A percentile compares a stretch with the other conserved stretches of the same genome.
Evolutionary conservation across 345 rosid genomes (phyloP).

Genomic region (Pugionium dolabratum): DNA sequence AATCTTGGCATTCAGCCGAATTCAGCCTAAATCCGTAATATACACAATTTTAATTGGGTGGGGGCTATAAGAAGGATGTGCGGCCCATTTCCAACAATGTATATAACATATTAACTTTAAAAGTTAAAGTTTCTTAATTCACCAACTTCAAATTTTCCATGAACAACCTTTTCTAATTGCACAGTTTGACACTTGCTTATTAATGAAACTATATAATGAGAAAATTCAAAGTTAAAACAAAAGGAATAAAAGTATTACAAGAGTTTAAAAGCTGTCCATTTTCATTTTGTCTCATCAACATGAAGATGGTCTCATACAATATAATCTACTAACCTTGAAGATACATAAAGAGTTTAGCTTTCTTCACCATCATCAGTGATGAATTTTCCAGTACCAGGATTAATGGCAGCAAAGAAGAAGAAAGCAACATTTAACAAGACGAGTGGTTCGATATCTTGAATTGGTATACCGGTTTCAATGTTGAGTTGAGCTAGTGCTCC

Average conservation of each 20-base stretch:
- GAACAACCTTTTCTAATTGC: no score
- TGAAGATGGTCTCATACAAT: constrained; percentile 27
- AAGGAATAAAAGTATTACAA: constrained; percentile 31
- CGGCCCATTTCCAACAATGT: no score
- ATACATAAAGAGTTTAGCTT: constrained; percentile 19
- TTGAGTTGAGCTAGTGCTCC: constrained; percentile 97
- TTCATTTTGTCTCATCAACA: constrained; percentile 31
- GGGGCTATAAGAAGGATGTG: no score
- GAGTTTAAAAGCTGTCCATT: constrained; percentile 22
- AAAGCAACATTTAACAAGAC: constrained; percentile 84
- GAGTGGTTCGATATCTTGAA: constrained; percentile 85
- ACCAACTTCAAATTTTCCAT: no score
- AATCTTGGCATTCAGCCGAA: no score
- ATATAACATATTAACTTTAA: no score
- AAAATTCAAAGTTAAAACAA: constrained; percentile 35
- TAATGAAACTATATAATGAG: constrained; percentile 14
- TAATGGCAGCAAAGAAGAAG: constrained; percentile 91
- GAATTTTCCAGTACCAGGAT: constrained; percentile 93
- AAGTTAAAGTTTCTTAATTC: no score
- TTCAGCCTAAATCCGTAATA: no score
- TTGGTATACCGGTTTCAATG: constrained; percentile 93
- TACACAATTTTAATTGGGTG: no score
- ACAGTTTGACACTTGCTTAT: no score
- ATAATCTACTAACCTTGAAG: constrained; percentile 6
- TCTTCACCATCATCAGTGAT: constrained; percentile 73